Base-by-base conservation (phyloP, 257 asterid genomes). In the Penstemon davidsonii region DNA sequence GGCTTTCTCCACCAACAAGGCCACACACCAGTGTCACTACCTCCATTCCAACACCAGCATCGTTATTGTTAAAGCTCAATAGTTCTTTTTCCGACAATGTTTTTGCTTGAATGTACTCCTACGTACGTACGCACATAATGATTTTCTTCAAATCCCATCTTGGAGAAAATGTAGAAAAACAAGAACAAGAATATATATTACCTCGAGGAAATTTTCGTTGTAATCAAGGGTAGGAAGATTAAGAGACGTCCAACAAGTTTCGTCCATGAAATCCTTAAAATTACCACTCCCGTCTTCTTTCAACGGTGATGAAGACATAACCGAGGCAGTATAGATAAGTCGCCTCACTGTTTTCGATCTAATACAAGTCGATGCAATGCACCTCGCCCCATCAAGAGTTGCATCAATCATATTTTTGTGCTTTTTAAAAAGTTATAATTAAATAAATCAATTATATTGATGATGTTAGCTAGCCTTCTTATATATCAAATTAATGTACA, bases 1-100 rank as follows among this genome's bases (percentile, higher is more conserved):
- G 62, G 45, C 69, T 50, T 4, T 64, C 78, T 54, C 87, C 88
- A 2, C 92, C 86, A 10, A 86, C 89, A 49, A 84, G 81, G 54
- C 84, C 88, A 57, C 80, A 78, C 7, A 18, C 69, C 44, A 86
- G 73, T 60, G 81, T 76, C 5, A 82, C 82, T 44, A 76, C 86
- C 50, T 76, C 80, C 47, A 82, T 10, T 37, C 66, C 55, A 25
- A 25, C 33, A 4, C 46, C 62, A 4, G n/a, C 42, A 25, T 12
- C 5, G 15, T 58, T 75, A 37, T 72, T 37, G 42, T 44, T 43
- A 18, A 57, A 69, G 36, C 72, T 74, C 39, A 81, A 46, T 15
- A 80, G 76, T 68, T 83, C 85, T 57, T 78, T 67, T 13, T 83
- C 89, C 1, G 82, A 75, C 47, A 78, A 45, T 67, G 82, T 82